A percentile compares a stretch with the other conserved stretches of the same genome.
Conservation (phyloP, 345 rosid species). For the Erysimum cheiranthoides region DNA sequence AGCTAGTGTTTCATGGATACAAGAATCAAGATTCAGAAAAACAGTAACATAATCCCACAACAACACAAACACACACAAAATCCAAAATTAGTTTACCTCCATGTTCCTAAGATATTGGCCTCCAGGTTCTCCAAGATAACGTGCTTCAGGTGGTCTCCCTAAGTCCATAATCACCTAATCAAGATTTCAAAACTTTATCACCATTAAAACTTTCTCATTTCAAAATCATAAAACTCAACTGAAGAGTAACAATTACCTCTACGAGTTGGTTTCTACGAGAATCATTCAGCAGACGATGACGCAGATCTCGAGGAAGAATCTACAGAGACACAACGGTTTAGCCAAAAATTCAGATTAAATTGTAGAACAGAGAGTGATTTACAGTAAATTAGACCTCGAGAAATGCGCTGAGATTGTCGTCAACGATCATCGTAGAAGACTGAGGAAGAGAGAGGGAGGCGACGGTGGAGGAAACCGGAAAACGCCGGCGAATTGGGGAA, state of each 20-base stretch:
- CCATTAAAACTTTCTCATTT: neutral
- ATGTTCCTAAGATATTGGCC: slow-evolving; percentile 58
- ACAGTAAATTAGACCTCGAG: slow-evolving; percentile 47
- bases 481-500: slow-evolving; percentile 18
- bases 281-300: slow-evolving; percentile 52
- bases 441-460: slow-evolving; percentile 17
- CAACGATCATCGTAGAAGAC: slow-evolving; percentile 44
- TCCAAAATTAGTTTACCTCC: slow-evolving; percentile 50
- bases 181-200: neutral
- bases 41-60: neutral
- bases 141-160: slow-evolving; percentile 72
- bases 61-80: neutral
- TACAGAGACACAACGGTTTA: slow-evolving; percentile 7
- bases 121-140: slow-evolving; percentile 61
- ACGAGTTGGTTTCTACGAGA: slow-evolving; percentile 59
- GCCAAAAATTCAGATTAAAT: neutral
- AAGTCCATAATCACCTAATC: slow-evolving; percentile 61
- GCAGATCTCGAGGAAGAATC: slow-evolving; percentile 68
- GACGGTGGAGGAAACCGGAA: slow-evolving; percentile 5
- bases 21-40: neutral
- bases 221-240: neutral
- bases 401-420: slow-evolving; percentile 60
- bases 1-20: slow-evolving; percentile 49
- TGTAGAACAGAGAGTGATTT: slow-evolving; percentile 1
- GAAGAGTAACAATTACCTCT: slow-evolving; percentile 51